phyloP scores from a whole-genome alignment of 2,329 filamentous ascomycete species.

The Colletotrichum acutatum region DNA sequence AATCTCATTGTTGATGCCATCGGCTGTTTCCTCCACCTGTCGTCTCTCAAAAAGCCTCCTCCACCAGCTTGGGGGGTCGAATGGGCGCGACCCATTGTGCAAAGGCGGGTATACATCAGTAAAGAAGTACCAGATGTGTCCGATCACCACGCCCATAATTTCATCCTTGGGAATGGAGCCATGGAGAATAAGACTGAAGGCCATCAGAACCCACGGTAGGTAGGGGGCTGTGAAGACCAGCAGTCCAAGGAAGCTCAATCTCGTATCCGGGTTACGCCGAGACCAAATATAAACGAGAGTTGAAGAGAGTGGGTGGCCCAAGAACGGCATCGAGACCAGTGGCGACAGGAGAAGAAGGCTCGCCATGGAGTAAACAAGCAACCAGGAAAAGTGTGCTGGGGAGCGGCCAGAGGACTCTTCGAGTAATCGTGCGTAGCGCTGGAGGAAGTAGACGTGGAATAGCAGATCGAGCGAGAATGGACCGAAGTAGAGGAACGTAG shows the following conservation, averaged over 20 bases:
- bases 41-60: slow-evolving; percentile 81
- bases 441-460: slow-evolving; percentile 98
- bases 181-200: slow-evolving; percentile 91
- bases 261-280: slow-evolving; percentile 89
- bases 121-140: slow-evolving; percentile 98
- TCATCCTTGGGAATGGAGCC: slow-evolving; percentile 93
- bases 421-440: slow-evolving; percentile 93
- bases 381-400: slow-evolving; percentile 94
- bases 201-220: slow-evolving; percentile 94
- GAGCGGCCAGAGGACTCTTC: slow-evolving; percentile 95
- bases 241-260: slow-evolving; percentile 88
- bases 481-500: slow-evolving; percentile 97
- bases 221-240: slow-evolving; percentile 94
- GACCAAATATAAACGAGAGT: slow-evolving; percentile 99
- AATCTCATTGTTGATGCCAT: slow-evolving; percentile 71
- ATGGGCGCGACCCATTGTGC: slow-evolving; percentile 83
- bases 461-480: slow-evolving; percentile 93
- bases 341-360: slow-evolving; percentile 86
- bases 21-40: slow-evolving; percentile 57
- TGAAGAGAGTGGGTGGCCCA: slow-evolving; percentile 92
- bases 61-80: slow-evolving; percentile 94
- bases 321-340: slow-evolving; percentile 89
- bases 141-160: slow-evolving; percentile 93
- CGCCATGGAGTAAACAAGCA: slow-evolving; percentile 85
- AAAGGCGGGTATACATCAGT: slow-evolving; percentile 95